Evolutionary conservation across 1,139 yeast species (phyloP), one percentile per base, ranked within the genome.

Genomic region (Suhomyces panamericanus): DNA sequence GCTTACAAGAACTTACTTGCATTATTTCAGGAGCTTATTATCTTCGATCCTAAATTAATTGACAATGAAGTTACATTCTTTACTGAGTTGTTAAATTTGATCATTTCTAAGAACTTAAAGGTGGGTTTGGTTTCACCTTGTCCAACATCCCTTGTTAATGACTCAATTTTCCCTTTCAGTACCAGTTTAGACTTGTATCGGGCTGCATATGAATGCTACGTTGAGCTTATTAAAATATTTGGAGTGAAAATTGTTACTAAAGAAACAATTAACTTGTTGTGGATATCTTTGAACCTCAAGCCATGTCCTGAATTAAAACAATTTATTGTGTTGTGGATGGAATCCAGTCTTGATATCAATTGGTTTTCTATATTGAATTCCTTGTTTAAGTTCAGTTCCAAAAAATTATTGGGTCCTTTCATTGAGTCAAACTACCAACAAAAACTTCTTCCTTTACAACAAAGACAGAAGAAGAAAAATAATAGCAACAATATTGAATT

Each of bases 301-400:
- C 78, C 78, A 5, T 71, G 75, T 44, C 53, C 55, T 2, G 68
- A 69, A 32, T 57, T 72, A 50, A 67, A 67, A 43, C 59, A 57
- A 4, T 56, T 73, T 35, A 62, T 73, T 11, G 56, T 52, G 27
- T 56, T 71, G 28, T 75, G 80, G 80, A 54, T 74, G 49, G 78
- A 73, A 31, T 56, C 67, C 2, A 66, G 66, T 40, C 52, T 63
- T 24, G 73, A 67, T 13, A 59, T 66, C 49, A 64, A 64, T 44
- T 74, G 78, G 78, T 71, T 75, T 49, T 58, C 61, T 3, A 72
- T 69, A 8, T 60, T 75, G 46, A 69, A 62, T 41, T 64, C 75
- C 0, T 57, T 75, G 34, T 71, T 68, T 54, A 68, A 64, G 46
- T 56, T 67, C 33, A 68, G 75, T 24, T 62, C 73, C 12, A 69